Conservation (phyloP, 352 stramenopile genomes). For the Phytophthora colocasiae region DNA sequence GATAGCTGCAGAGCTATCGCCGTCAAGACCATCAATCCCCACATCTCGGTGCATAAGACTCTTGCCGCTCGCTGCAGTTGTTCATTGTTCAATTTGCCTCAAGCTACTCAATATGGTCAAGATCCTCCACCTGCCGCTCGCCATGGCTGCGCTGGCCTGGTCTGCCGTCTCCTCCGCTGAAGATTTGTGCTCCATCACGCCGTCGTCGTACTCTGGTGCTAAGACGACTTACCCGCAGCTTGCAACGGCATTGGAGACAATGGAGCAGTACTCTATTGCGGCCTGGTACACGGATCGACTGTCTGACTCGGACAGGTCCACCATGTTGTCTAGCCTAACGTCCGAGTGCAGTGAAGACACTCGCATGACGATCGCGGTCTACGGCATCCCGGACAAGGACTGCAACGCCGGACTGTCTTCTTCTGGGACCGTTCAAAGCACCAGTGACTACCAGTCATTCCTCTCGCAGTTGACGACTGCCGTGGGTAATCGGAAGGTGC, state of each 20-base stretch:
- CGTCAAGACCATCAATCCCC: conserved; percentile 18
- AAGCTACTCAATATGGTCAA: conserved; percentile 29
- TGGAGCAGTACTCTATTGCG: conserved; percentile 52
- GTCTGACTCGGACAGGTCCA: conserved; percentile 31
- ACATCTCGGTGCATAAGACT: conserved; percentile 17
- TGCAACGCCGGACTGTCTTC: conserved; percentile 63
- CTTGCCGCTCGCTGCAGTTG: conserved; percentile 8
- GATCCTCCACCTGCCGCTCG: conserved; percentile 16
- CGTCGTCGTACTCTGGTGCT: conserved; percentile 40
- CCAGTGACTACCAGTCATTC: conserved; percentile 57
- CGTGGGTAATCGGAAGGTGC: conserved; percentile 57
- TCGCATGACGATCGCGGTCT: conserved; percentile 66
- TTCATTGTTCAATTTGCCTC: conserved; percentile 41
- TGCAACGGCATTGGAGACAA: conserved; percentile 38
- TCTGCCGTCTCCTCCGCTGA: conserved; percentile 21
- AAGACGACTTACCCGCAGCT: conserved; percentile 49
- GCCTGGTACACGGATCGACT: conserved; percentile 68
- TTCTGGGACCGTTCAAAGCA: conserved; percentile 43
- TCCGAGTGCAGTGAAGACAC: conserved; percentile 42
- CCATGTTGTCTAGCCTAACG: conserved; percentile 42
- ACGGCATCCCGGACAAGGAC: conserved; percentile 74
- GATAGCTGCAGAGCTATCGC: conserved; percentile 31
- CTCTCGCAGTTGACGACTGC: conserved; percentile 43
- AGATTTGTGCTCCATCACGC: conserved; percentile 47
- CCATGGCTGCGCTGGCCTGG: conserved; percentile 23